These are phyloP conservation scores for Leccinum arenicola DNA, from an alignment of 768 basidiomycete genomes.

Conservation along the genomic window DNA sequence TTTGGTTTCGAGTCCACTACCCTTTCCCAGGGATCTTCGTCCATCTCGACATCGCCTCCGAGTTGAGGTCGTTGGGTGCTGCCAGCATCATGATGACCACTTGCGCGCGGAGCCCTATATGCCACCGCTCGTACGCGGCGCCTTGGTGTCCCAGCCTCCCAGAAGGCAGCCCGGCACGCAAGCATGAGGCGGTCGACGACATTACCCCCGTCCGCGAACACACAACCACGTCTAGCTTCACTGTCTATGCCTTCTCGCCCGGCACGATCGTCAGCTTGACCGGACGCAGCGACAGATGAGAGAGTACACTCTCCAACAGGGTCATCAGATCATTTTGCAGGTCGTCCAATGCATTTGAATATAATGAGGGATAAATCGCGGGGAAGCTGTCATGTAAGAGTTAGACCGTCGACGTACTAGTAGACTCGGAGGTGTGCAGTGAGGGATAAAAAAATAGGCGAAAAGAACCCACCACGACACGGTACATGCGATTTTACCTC, in stretches of 20 bases:
- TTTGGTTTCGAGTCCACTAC: conserved; percentile 62
- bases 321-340: conserved; percentile 70
- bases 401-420: too few relatives aligned
- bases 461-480: conserved; percentile 67
- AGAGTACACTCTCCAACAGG: conserved; percentile 57
- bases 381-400: conserved; percentile 55
- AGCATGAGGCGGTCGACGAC: conserved; percentile 75
- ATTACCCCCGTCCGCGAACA: conserved; percentile 71
- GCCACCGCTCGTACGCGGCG: conserved; percentile 70
- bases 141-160: conserved; percentile 69
- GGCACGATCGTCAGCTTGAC: conserved; percentile 59
- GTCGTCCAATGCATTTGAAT: conserved; percentile 65
- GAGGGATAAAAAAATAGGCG: neutral
- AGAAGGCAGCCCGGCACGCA: conserved; percentile 74
- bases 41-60: conserved; percentile 42
- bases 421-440: neutral
- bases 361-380: conserved; percentile 70
- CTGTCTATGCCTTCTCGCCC: conserved; percentile 68
- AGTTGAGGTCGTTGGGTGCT: too few relatives aligned
- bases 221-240: conserved; percentile 69
- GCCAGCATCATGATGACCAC: conserved; percentile 20
- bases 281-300: conserved; percentile 67
- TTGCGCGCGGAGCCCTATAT: conserved; percentile 46
- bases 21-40: conserved; percentile 35
- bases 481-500: conserved; percentile 51